Conservation (phyloP, 495 filamentous ascomycete species). For the Penicillium verhagenii region DNA sequence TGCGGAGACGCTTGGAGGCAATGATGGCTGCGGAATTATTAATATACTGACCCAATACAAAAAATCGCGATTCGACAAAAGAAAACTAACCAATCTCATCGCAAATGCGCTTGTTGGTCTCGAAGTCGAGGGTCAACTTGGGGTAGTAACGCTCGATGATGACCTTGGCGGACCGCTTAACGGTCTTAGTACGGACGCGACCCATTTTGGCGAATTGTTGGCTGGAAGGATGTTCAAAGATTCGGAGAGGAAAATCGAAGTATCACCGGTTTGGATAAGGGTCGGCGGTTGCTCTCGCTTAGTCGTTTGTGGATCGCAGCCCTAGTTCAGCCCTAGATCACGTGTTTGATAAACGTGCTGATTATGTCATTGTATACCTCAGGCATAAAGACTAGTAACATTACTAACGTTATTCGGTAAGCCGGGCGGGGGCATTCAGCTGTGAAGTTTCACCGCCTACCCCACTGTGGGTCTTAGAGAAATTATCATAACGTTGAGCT, state of each 20-base stretch:
- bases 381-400: too few relatives aligned
- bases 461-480: too few relatives aligned
- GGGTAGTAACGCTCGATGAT: slow-evolving; percentile 99
- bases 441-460: too few relatives aligned
- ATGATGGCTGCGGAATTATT: slow-evolving; percentile 67
- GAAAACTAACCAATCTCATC: slow-evolving; percentile 72
- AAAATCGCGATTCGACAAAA: background rate
- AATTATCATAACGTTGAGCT: too few relatives aligned
- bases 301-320: slow-evolving; percentile 27
- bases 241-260: background rate
- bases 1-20: slow-evolving; percentile 93
- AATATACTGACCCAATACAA: background rate
- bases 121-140: slow-evolving; percentile 97
- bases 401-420: too few relatives aligned
- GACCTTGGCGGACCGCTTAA: slow-evolving; percentile 99
- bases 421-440: too few relatives aligned
- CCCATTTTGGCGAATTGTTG: slow-evolving; percentile 75
- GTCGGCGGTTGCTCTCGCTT: slow-evolving; percentile 28
- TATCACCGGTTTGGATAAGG: slow-evolving; percentile 11
- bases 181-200: slow-evolving; percentile 97
- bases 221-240: slow-evolving; percentile 37
- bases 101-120: slow-evolving; percentile 99
- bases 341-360: slow-evolving; percentile 9
- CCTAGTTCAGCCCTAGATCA: slow-evolving; percentile 28
- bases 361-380: slow-evolving; percentile 4